Evolutionary conservation across 2,329 filamentous ascomycete species (phyloP).

Genomic region (Cordyceps pruinosa): DNA sequence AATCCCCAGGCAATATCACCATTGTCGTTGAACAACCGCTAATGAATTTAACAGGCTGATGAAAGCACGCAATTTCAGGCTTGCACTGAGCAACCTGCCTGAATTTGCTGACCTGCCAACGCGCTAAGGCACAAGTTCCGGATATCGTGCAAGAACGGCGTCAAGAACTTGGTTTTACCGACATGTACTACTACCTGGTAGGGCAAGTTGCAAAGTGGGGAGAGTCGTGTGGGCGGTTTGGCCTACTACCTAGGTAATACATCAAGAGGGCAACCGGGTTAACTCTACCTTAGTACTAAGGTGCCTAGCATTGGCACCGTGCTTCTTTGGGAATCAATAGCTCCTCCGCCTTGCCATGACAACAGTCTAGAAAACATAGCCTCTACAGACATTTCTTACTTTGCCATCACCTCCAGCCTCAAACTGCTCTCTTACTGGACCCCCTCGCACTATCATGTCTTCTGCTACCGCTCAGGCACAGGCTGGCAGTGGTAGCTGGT

Average conservation of each 20-base stretch:
- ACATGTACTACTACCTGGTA: no score
- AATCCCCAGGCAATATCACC: neutral
- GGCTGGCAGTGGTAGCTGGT: slow-evolving; percentile 42
- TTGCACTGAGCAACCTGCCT: no score
- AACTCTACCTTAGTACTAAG: neutral
- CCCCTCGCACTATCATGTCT: slow-evolving; percentile 14
- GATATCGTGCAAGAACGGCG: no score
- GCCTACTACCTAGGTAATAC: neutral
- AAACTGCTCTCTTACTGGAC: neutral
- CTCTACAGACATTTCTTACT: neutral
- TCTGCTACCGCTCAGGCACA: slow-evolving; percentile 24
- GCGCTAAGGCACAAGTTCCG: no score
- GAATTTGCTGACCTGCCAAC: no score
- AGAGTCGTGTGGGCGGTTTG: slow-evolving; percentile 5
- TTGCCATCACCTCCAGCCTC: neutral
- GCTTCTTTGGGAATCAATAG: neutral
- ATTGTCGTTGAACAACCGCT: neutral
- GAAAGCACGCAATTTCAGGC: no score
- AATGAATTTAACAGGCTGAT: no score
- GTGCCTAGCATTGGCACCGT: no score
- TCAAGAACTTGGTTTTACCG: no score
- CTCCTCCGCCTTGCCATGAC: neutral
- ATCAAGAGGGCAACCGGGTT: neutral
- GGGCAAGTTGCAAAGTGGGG: slow-evolving; percentile 3
- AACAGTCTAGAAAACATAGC: neutral